Evolutionary conservation across 352 stramenopile genomes (phyloP), one percentile per base, ranked within the genome.

Genomic region (Peronospora belbahrii): DNA sequence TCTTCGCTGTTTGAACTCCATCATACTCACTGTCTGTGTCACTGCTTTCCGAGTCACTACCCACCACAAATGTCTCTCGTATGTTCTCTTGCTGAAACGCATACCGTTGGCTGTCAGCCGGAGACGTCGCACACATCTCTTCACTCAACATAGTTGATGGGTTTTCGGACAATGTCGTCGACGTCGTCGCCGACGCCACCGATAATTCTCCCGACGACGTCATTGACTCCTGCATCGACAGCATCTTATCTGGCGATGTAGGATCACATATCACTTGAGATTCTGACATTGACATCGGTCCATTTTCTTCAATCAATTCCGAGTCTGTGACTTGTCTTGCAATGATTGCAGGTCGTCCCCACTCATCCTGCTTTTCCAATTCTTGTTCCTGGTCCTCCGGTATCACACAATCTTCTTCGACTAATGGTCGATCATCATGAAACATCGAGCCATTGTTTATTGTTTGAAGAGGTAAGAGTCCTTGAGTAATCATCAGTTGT

Each of bases 231-330:
- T 59, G 25, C 10, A 42, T 46, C 19, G 36, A 52, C 14, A 35
- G 23, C 11, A n/a, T n/a, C 18, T 45, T 46, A 10, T 44, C 41
- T 6, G 24, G 24, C 2, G 53, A 57, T 17, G 10, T 19, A 35
- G 19, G 23, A 23, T 25, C 34, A 4, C 31, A 33, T 18, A 22
- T 20, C 8, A 33, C 28, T 37, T 76, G 61, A 0, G 53, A 71
- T 38, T 70, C 56, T 0, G 38, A 33, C 54, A 61, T 65, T 2
- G 66, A 23, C 10, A 80, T 65, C 0, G 43, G 39, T 0, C 72
- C 76, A 25, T 88, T 85, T 36, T 85, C 71, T 3, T 62, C 67
- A 34, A 88, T 88, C n/a, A 88, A 44, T 45, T 88, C 65, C 41
- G 76, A 88, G 34, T 85, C 76, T 1, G 65, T 83, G 2, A 43